Evolutionary conservation across 169 alveolate species (phyloP).

Genomic region (Eimeria zaria): DNA sequence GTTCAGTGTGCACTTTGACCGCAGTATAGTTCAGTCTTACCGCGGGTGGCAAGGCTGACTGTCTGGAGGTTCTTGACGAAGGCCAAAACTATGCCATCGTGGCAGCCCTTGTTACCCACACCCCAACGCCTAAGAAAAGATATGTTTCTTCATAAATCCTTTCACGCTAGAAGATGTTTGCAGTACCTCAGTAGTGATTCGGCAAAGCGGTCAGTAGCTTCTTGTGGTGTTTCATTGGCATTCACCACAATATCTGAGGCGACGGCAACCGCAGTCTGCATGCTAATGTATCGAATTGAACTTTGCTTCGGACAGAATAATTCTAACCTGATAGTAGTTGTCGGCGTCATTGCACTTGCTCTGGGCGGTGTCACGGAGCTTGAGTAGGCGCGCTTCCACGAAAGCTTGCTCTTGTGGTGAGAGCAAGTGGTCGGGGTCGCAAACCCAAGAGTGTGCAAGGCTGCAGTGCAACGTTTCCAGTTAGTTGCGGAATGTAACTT

Average conservation of each 20-base stretch:
- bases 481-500: background rate
- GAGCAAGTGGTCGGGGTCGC: constrained; percentile 83
- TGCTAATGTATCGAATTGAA: background rate
- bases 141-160: background rate
- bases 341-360: constrained; percentile 45
- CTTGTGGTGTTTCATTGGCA: constrained; percentile 80
- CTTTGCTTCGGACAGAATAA: background rate
- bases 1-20: background rate
- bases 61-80: constrained; percentile 76
- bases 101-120: constrained; percentile 82
- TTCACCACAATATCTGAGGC: constrained; percentile 80
- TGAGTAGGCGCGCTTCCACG: constrained; percentile 77
- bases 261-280: constrained; percentile 84
- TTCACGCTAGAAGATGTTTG: background rate
- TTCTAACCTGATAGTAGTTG: constrained; percentile 74
- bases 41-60: constrained; percentile 81
- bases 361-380: constrained; percentile 80
- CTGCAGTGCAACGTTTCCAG: background rate
- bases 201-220: constrained; percentile 83
- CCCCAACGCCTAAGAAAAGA: constrained; percentile 77
- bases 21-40: constrained; percentile 12
- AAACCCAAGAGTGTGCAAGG: constrained; percentile 80
- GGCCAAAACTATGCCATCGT: constrained; percentile 77
- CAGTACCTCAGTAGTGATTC: constrained; percentile 71
- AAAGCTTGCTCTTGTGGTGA: constrained; percentile 76